A percentile compares a stretch with the other conserved stretches of the same genome.
These are phyloP conservation scores for Prunus mira DNA, from an alignment of 306 rosid genomes.

Conservation along the genomic window DNA sequence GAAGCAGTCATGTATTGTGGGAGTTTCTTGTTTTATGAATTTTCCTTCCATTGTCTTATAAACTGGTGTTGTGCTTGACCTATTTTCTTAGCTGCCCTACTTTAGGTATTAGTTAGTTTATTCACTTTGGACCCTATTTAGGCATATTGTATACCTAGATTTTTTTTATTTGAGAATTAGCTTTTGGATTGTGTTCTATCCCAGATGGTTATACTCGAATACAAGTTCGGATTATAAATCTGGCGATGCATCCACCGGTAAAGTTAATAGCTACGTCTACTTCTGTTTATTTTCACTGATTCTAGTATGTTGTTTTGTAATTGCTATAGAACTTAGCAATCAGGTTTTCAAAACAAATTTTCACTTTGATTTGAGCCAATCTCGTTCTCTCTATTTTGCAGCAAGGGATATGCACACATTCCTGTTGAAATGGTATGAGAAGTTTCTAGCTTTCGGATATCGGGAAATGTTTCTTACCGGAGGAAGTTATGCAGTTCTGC, in stretches of 20 bases:
- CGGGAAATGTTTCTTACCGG: conserved; percentile 77
- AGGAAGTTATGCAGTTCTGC: conserved; percentile 87
- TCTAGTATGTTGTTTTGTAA: not conserved
- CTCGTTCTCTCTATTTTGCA: conserved; percentile 31
- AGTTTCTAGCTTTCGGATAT: conserved; percentile 66
- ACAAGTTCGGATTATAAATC: conserved; percentile 63
- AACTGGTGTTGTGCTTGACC: too few relatives aligned
- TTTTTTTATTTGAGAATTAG: too few relatives aligned
- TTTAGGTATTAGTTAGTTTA: too few relatives aligned
- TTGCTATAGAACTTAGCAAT: not conserved
- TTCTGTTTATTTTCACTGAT: not conserved
- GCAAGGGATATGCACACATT: conserved; percentile 71
- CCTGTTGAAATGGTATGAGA: conserved; percentile 70
- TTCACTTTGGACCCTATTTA: too few relatives aligned
- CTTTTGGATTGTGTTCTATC: too few relatives aligned
- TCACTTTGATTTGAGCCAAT: not conserved
- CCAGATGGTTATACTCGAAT: conserved; percentile 86
- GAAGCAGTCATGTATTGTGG: too few relatives aligned
- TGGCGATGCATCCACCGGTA: conserved; percentile 81
- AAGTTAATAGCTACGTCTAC: not conserved
- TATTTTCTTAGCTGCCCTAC: too few relatives aligned
- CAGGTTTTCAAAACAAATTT: not conserved
- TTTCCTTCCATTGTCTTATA: too few relatives aligned
- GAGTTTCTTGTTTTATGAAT: too few relatives aligned
- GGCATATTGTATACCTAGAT: too few relatives aligned